Evolutionary conservation across 1,284 basidiomycete genomes (phyloP).

Genomic region (Volvariella volvacea): DNA sequence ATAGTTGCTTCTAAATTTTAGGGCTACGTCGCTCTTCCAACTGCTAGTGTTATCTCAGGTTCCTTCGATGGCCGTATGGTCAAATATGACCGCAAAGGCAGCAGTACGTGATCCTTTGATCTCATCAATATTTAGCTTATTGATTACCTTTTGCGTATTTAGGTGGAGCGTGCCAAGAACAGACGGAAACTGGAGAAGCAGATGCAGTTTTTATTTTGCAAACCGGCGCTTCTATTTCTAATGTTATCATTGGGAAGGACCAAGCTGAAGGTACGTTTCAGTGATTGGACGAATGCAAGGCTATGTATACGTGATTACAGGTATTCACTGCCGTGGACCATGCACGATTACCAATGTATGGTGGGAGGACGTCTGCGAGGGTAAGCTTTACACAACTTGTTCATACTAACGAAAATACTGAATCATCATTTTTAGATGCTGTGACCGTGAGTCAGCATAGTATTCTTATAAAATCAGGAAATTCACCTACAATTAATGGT

Average conservation of each 20-base stretch:
- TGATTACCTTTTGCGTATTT: neutral
- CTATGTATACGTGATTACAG: slow-evolving; percentile 3
- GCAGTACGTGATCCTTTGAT: slow-evolving; percentile 13
- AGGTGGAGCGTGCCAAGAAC: slow-evolving; percentile 19
- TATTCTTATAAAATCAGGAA: neutral
- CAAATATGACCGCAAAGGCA: slow-evolving; percentile 19
- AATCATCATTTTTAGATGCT: slow-evolving; percentile 10
- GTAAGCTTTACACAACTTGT: too few relatives aligned
- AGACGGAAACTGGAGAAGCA: slow-evolving; percentile 18
- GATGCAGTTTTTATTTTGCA: slow-evolving; percentile 20
- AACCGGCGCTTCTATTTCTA: slow-evolving; percentile 20
- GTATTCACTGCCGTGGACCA: slow-evolving; percentile 20
- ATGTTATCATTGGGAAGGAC: slow-evolving; percentile 19
- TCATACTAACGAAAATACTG: neutral
- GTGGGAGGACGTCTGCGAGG: slow-evolving; percentile 23
- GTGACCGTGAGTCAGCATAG: slow-evolving; percentile 7
- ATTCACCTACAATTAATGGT: neutral
- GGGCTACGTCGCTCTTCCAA: slow-evolving; percentile 19
- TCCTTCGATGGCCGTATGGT: slow-evolving; percentile 20
- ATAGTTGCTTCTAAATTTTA: slow-evolving; percentile 2
- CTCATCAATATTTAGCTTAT: too few relatives aligned
- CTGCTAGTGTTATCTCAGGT: slow-evolving; percentile 18
- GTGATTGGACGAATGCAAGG: too few relatives aligned
- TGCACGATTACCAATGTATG: slow-evolving; percentile 21
- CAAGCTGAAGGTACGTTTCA: slow-evolving; percentile 18